Percentiles rank a stretch among this genome's conserved stretches.
phyloP scores from a whole-genome alignment of 257 asterid species.

The Forsythia suspensa region DNA sequence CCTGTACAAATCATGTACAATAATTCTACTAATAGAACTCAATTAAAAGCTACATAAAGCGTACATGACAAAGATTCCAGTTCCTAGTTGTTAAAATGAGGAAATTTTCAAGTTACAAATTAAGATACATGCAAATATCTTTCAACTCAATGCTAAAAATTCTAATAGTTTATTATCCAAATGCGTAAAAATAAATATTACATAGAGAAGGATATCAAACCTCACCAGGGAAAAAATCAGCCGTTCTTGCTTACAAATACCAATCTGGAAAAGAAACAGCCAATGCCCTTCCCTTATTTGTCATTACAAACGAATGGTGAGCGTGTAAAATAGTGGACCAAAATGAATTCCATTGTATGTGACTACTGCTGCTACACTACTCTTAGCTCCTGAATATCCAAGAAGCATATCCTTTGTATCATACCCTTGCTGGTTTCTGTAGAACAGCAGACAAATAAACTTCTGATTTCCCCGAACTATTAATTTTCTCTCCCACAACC shows the following conservation, averaged over 20 bases:
- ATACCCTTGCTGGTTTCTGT: conserved; percentile 69
- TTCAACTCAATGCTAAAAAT: conserved; percentile 21
- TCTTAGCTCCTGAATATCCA: conserved; percentile 20
- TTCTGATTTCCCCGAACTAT: conserved; percentile 67
- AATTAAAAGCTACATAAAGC: background rate
- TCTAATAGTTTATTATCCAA: conserved; percentile 21
- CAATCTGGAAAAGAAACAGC: conserved; percentile 13
- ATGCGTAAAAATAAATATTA: conserved; percentile 24
- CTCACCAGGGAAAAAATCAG: conserved; percentile 18
- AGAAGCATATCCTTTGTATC: conserved; percentile 5
- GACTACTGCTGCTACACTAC: conserved; percentile 16
- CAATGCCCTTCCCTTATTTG: conserved; percentile 33
- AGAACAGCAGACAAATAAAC: conserved; percentile 74
- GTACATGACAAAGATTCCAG: background rate
- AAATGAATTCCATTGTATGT: conserved; percentile 19
- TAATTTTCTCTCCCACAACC: conserved; percentile 81
- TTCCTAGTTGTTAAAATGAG: background rate
- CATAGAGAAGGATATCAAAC: conserved; percentile 19
- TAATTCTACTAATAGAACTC: background rate
- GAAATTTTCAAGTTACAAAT: conserved; percentile 6
- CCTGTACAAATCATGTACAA: background rate
- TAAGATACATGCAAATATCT: conserved; percentile 11
- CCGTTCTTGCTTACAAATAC: conserved; percentile 23
- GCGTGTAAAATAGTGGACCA: conserved; percentile 19
- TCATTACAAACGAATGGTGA: conserved; percentile 34